Evolutionary conservation across 352 stramenopile species (phyloP), one percentile per base, ranked within the genome.

Genomic region (Globisporangium irregulare): DNA sequence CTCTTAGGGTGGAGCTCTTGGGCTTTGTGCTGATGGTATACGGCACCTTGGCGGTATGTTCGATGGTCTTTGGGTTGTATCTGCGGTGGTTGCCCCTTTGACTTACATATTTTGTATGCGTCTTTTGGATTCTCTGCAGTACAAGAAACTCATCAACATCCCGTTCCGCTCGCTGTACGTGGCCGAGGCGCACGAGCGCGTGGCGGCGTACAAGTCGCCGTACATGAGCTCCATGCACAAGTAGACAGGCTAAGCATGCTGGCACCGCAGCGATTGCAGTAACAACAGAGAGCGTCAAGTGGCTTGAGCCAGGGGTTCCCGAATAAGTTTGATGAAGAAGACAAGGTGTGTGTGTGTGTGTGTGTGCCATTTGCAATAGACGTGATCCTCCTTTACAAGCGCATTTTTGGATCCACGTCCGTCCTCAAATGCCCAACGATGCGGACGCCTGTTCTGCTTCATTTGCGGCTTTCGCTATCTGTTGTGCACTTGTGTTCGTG

Each of bases 1-100:
- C 15, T n/a, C 22, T 8, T 68, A 92, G 80, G 81, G 66, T 95
- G 63, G 83, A 93, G 65, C 80, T 93, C 27, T 51, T 78, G 3
- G 84, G 87, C 56, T 93, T 94, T 71, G 70, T 86, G 27, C 69
- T 93, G 38, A 92, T 95, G 83, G 83, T 93, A 18, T 92, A 84
- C 69, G 85, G 85, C 61, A 95, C 85, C 3, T 63, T 93, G 6
- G 73, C 85, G 76, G 86, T 94, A 83, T 59, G 86, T 77, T 22
- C 18, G 10, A 14, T 15, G 6, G 34, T 51, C 20, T 8, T 53
- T 22, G 14, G 14, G 2, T 4, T n/a, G 41, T 15, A n/a, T 48
- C 36, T 43, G 36, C 14, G 4, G 15, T n/a, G 41, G 36, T 43
- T 12, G 9, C 36, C 41, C 15, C 41, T 50, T 62, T 25, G 12